Percentiles rank a stretch among this genome's conserved stretches.
phyloP scores from a whole-genome alignment of 1,284 basidiomycete genomes.

The Fomitopsis schrenkii region DNA sequence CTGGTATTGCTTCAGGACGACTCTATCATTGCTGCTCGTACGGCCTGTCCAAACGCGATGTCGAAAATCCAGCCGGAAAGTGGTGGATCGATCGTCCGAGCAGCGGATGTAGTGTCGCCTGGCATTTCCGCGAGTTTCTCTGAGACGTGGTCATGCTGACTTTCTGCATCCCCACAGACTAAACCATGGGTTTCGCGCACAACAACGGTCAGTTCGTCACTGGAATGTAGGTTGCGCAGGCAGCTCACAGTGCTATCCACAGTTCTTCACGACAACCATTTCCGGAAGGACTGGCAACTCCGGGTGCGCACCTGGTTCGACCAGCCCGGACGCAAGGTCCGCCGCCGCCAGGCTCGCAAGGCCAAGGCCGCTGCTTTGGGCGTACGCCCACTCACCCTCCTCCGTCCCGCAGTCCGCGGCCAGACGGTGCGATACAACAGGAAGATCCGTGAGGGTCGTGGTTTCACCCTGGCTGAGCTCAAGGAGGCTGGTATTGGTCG shows the following conservation, averaged over 20 bases:
- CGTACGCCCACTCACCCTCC: constrained; percentile 87
- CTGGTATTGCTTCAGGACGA: constrained; percentile 15
- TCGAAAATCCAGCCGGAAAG: constrained; percentile 14
- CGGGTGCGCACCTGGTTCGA: constrained; percentile 98
- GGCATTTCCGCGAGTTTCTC: constrained; percentile 8
- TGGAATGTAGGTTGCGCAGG: background rate
- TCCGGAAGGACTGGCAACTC: constrained; percentile 98
- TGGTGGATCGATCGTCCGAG: constrained; percentile 29
- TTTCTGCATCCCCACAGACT: constrained; percentile 21
- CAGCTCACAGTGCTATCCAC: constrained; percentile 2
- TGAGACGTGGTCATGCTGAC: constrained; percentile 7
- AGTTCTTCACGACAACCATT: constrained; percentile 93
- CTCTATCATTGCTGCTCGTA: constrained; percentile 13
- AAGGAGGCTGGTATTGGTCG: constrained; percentile 93
- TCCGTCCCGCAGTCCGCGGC: constrained; percentile 96
- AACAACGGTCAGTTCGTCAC: constrained; percentile 63
- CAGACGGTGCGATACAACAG: constrained; percentile 99
- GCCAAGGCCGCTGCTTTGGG: constrained; percentile 90
- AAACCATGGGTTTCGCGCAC: constrained; percentile 71
- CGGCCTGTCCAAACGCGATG: constrained; percentile 14
- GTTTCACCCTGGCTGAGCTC: constrained; percentile 94
- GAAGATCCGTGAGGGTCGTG: constrained; percentile 95
- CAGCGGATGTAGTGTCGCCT: constrained; percentile 27
- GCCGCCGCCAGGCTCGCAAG: constrained; percentile 91
- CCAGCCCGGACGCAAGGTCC: constrained; percentile 98